phyloP scores from a whole-genome alignment of 129 eudicot genomes.

The Pittosporum tobira region DNA sequence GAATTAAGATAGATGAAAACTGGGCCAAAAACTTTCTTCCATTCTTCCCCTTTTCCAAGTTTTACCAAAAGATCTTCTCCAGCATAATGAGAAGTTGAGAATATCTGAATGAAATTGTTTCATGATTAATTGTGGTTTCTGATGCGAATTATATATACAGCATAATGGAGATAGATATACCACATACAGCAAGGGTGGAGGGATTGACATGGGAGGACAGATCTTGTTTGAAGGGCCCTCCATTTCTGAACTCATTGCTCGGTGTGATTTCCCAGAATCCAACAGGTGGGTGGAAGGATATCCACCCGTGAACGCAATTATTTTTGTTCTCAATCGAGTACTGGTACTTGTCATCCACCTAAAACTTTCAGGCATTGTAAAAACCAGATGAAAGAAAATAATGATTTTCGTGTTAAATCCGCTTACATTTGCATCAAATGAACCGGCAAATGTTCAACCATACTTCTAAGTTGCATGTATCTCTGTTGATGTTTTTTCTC shows the following conservation, averaged over 20 bases:
- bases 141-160: background rate
- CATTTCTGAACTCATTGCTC: conserved; percentile 59
- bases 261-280: conserved; percentile 82
- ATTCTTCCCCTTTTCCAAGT: conserved; percentile 39
- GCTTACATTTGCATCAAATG: background rate
- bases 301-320: conserved; percentile 63
- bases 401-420: background rate
- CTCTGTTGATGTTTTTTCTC: too few relatives aligned
- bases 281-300: conserved; percentile 41
- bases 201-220: conserved; percentile 75
- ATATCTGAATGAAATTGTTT: conserved; percentile 27
- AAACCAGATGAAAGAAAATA: background rate
- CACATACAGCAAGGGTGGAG: conserved; percentile 55
- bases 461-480: too few relatives aligned
- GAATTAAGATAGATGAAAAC: conserved; percentile 55
- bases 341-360: conserved; percentile 88
- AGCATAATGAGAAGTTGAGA: conserved; percentile 49
- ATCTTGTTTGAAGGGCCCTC: conserved; percentile 76
- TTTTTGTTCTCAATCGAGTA: conserved; percentile 58
- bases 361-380: background rate
- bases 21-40: conserved; percentile 70
- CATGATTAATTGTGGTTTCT: too few relatives aligned
- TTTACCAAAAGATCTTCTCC: conserved; percentile 41
- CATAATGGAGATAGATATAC: background rate
- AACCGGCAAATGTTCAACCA: too few relatives aligned